A percentile compares a stretch with the other conserved stretches of the same genome.
Evolutionary conservation across 805 yeast species (phyloP).

Genomic region (Metschnikowia matae): DNA sequence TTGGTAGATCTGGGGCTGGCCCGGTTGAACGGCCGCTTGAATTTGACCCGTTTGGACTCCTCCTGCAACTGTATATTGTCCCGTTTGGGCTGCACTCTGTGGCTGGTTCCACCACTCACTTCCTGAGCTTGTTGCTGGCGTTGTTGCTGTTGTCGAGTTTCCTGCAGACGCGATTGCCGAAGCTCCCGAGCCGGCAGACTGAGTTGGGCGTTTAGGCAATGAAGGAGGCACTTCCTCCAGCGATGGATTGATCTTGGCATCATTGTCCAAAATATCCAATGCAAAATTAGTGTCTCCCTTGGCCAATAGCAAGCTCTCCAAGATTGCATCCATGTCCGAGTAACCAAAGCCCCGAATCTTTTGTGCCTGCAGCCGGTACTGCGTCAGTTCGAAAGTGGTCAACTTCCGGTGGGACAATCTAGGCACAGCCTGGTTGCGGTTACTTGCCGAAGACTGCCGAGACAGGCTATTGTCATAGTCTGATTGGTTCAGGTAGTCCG

Average conservation of each 20-base stretch:
- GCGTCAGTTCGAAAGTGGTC: slow-evolving; percentile 49
- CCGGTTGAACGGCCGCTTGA: slow-evolving; percentile 20
- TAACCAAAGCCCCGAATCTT: slow-evolving; percentile 51
- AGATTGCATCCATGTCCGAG: slow-evolving; percentile 49
- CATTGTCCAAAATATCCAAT: slow-evolving; percentile 49
- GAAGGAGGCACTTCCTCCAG: slow-evolving; percentile 46
- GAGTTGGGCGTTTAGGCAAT: slow-evolving; percentile 37
- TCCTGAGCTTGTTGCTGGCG: slow-evolving; percentile 20
- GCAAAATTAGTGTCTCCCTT: slow-evolving; percentile 61
- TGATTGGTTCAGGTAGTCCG: slow-evolving; percentile 2
- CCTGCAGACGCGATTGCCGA: not conserved
- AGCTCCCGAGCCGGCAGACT: slow-evolving; percentile 8
- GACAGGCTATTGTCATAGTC: slow-evolving; percentile 12
- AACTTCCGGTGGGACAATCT: slow-evolving; percentile 47
- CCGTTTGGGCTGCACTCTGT: not conserved
- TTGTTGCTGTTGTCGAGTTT: not conserved
- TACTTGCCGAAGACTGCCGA: slow-evolving; percentile 13
- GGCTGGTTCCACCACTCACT: slow-evolving; percentile 32
- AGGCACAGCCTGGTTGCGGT: slow-evolving; percentile 26
- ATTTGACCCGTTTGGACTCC: not conserved
- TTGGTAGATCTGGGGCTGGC: slow-evolving; percentile 52
- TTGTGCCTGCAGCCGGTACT: slow-evolving; percentile 45
- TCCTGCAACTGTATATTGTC: not conserved
- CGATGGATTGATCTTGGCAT: slow-evolving; percentile 30
- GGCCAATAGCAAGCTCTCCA: slow-evolving; percentile 59